Percentiles rank a stretch among this genome's conserved stretches.
Evolutionary conservation across 208 protist genomes (phyloP).

Genomic region (Trypanosoma congolense): DNA sequence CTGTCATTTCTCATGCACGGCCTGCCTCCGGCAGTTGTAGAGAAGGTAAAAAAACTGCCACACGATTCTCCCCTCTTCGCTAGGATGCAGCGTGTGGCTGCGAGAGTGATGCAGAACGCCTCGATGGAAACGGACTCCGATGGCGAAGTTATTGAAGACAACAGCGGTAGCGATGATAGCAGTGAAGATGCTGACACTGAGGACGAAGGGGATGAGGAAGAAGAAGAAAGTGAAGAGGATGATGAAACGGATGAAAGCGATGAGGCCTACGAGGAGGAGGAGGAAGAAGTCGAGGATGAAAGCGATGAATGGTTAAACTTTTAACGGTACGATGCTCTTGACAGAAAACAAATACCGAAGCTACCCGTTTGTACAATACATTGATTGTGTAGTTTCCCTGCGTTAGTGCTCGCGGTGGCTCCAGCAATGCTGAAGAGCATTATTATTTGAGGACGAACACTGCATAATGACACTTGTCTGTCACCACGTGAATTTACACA

Average conservation of each 20-base stretch:
- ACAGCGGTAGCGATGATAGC: neutral
- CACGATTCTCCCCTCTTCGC: constrained; percentile 14
- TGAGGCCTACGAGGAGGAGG: constrained; percentile 10
- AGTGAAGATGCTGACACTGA: constrained; percentile 8
- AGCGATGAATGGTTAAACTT: too few relatives aligned
- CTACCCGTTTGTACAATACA: too few relatives aligned
- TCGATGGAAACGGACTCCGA: neutral
- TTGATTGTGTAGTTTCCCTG: too few relatives aligned
- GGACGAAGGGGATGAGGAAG: constrained; percentile 3
- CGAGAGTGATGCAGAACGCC: neutral
- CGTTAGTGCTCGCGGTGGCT: too few relatives aligned
- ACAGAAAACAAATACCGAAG: too few relatives aligned
- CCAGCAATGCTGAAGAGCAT: too few relatives aligned
- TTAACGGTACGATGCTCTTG: too few relatives aligned
- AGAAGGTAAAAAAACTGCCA: constrained; percentile 14
- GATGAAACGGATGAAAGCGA: constrained; percentile 6
- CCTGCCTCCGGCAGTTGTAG: constrained; percentile 21
- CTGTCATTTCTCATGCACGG: constrained; percentile 57
- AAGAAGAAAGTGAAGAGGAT: constrained; percentile 9
- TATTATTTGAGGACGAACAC: too few relatives aligned
- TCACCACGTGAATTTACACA: too few relatives aligned
- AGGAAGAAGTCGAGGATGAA: constrained; percentile 3
- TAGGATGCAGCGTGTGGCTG: constrained; percentile 7
- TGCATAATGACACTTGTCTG: too few relatives aligned
- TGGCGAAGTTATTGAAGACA: neutral